Evolutionary conservation across 202 grass and related monocot genomes (phyloP).

Genomic region (Setaria viridis): DNA sequence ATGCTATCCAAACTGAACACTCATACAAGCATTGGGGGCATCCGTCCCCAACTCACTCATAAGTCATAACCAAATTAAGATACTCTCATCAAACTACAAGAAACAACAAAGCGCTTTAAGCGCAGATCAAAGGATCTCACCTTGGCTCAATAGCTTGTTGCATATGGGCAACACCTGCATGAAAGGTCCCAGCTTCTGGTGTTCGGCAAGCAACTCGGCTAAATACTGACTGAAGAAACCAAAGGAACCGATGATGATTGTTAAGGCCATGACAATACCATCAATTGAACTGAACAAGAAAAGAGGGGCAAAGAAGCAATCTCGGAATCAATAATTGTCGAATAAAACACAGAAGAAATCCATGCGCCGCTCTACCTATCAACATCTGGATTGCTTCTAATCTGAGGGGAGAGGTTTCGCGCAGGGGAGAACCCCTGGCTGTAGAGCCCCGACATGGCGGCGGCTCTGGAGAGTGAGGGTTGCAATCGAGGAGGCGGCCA

Average conservation of each 20-base stretch:
- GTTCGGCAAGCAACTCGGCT: conserved; percentile 88
- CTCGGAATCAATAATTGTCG: conserved; percentile 50
- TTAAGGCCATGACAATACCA: conserved; percentile 21
- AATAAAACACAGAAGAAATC: conserved; percentile 40
- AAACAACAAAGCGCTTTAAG: conserved; percentile 16
- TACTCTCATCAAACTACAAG: conserved; percentile 32
- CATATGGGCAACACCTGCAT: conserved; percentile 98
- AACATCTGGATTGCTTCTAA: conserved; percentile 79
- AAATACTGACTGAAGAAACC: conserved; percentile 75
- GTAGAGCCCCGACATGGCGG: conserved; percentile 88
- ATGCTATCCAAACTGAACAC: conserved; percentile 45
- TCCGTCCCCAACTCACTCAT: conserved; percentile 20
- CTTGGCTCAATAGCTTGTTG: conserved; percentile 87
- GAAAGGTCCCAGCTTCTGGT: conserved; percentile 97
- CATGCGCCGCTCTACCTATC: conserved; percentile 74
- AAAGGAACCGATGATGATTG: conserved; percentile 27
- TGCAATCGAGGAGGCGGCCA: conserved; percentile 44
- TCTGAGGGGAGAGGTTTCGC: conserved; percentile 89
- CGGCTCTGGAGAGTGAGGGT: conserved; percentile 36
- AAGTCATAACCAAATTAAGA: conserved; percentile 1
- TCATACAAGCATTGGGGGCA: conserved; percentile 36
- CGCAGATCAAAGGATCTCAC: conserved; percentile 59
- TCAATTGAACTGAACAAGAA: conserved; percentile 41
- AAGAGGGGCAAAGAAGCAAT: conserved; percentile 47
- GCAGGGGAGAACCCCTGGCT: conserved; percentile 88